A percentile compares a stretch with the other conserved stretches of the same genome.
Evolutionary conservation across 768 basidiomycete genomes (phyloP).

Genomic region (Dentipellis sp.): DNA sequence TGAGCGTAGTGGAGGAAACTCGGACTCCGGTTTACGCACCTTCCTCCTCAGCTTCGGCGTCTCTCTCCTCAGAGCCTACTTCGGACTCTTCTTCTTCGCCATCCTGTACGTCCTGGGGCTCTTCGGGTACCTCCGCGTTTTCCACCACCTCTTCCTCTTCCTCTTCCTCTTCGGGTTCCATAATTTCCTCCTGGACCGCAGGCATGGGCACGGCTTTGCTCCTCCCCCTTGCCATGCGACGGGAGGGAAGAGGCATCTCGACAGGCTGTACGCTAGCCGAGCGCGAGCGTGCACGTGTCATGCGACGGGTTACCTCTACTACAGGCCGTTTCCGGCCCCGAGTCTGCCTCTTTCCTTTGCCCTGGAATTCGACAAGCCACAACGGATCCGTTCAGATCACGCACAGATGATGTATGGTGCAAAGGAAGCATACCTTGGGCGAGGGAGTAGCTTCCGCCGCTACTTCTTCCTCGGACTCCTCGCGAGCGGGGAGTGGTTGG

Average conservation of each 20-base stretch:
- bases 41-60: background rate
- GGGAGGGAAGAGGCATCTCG: background rate
- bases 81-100: background rate
- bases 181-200: background rate
- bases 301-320: background rate
- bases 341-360: too few species aligned
- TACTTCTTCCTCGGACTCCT: background rate
- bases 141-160: background rate
- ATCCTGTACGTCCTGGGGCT: background rate
- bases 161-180: background rate
- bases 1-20: too few species aligned
- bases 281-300: background rate
- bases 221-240: background rate
- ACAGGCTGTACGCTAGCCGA: background rate
- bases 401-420: too few species aligned
- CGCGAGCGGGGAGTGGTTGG: background rate
- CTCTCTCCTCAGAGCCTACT: too few species aligned
- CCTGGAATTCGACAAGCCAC: too few species aligned
- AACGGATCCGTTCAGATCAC: too few species aligned
- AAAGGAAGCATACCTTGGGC: too few species aligned
- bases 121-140: background rate
- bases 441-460: too few species aligned
- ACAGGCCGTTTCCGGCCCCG: background rate
- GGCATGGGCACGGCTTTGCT: background rate
- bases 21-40: background rate